These are phyloP conservation scores for Aspergillus mulundensis DNA, from an alignment of 495 filamentous ascomycete genomes.

Conservation along the genomic window DNA sequence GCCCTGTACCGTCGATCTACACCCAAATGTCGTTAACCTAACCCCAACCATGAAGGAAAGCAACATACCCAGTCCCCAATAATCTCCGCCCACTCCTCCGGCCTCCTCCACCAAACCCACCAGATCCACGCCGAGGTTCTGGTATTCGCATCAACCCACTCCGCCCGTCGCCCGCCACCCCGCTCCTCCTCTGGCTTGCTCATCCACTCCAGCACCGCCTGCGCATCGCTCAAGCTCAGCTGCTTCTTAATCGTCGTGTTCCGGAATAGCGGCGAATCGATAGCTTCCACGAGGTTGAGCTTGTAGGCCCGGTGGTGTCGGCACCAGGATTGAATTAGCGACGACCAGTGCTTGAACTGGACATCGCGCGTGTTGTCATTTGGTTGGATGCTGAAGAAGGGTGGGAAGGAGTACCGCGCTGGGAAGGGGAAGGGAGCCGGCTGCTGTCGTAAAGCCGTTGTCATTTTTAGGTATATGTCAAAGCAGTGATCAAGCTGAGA, in stretches of 20 bases:
- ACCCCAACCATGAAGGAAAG: background rate
- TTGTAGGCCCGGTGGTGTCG: conserved; percentile 67
- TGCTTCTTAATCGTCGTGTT: conserved; percentile 51
- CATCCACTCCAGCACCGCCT: conserved; percentile 72
- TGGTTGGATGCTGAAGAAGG: conserved; percentile 64
- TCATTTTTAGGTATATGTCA: too few species aligned
- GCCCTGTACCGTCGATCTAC: conserved; percentile 67
- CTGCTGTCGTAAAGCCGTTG: too few species aligned
- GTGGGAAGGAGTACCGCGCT: background rate
- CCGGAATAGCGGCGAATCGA: conserved; percentile 56
- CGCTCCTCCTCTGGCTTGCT: conserved; percentile 55
- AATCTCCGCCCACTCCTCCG: conserved; percentile 70
- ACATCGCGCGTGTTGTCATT: conserved; percentile 68
- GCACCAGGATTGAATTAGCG: conserved; percentile 83
- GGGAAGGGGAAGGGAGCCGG: conserved; percentile 11
- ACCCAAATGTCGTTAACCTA: background rate
- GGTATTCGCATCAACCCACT: conserved; percentile 54
- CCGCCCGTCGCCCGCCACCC: conserved; percentile 55
- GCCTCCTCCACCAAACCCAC: conserved; percentile 71
- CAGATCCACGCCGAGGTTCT: conserved; percentile 57
- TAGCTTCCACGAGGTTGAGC: conserved; percentile 59
- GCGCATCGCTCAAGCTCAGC: conserved; percentile 57
- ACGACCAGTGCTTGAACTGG: conserved; percentile 79
- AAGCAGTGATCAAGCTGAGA: background rate
- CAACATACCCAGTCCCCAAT: conserved; percentile 55